phyloP scores from a whole-genome alignment of 108 stramenopile genomes.

The Discostella stelligeroides region DNA sequence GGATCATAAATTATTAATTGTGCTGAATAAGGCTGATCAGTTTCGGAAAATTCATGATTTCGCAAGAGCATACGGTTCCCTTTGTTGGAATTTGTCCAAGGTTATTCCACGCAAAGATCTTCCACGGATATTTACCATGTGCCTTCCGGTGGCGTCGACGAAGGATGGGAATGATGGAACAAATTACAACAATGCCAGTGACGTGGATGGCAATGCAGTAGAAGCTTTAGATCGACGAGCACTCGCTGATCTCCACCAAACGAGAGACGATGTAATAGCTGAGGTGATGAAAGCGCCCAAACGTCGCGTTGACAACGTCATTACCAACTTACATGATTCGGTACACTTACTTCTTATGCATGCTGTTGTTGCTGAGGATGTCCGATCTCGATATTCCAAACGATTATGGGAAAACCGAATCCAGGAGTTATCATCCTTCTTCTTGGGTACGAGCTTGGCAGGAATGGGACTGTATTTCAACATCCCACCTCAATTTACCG shows the following conservation, averaged over 20 bases:
- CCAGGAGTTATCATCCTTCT: slow-evolving; percentile 44
- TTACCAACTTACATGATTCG: slow-evolving; percentile 94
- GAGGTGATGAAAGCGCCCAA: slow-evolving; percentile 96
- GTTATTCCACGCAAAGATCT: slow-evolving; percentile 94
- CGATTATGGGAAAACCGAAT: slow-evolving; percentile 57
- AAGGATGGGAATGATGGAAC: slow-evolving; percentile 22
- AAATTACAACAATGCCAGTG: slow-evolving; percentile 3
- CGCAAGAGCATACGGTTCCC: slow-evolving; percentile 97
- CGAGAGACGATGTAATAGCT: slow-evolving; percentile 89
- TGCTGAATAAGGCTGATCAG: slow-evolving; percentile 96
- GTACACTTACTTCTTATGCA: slow-evolving; percentile 88
- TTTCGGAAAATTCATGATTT: slow-evolving; percentile 97
- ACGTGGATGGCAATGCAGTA: slow-evolving; percentile 12
- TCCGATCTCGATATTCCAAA: slow-evolving; percentile 53
- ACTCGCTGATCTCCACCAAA: slow-evolving; percentile 82
- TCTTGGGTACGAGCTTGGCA: slow-evolving; percentile 45
- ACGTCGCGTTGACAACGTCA: slow-evolving; percentile 97
- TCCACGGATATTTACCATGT: slow-evolving; percentile 99
- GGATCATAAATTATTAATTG: slow-evolving; percentile 99
- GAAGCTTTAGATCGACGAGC: slow-evolving; percentile 52
- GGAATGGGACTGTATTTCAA: slow-evolving; percentile 44
- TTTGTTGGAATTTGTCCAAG: slow-evolving; percentile 99
- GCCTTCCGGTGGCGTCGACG: slow-evolving; percentile 66
- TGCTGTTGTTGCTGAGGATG: slow-evolving; percentile 64
- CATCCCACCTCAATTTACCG: slow-evolving; percentile 56